phyloP scores from a whole-genome alignment of 2,329 filamentous ascomycete species.

The Phialocephala subalpina region DNA sequence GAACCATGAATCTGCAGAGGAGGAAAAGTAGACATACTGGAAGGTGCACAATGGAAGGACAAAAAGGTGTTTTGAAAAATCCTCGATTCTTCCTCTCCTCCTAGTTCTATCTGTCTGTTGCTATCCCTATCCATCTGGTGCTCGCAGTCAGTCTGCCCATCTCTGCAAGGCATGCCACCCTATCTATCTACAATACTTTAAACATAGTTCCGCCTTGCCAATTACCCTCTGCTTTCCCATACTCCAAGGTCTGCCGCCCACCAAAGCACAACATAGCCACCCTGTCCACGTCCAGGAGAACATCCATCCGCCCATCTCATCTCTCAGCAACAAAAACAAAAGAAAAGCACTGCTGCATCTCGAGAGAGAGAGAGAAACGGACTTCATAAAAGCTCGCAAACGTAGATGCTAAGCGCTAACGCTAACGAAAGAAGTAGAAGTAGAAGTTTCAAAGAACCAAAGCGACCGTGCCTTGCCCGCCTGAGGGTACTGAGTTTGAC shows the following conservation, averaged over 20 bases:
- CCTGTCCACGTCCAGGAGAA: neutral
- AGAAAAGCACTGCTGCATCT: neutral
- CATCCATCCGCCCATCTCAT: neutral
- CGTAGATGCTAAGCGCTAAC: neutral
- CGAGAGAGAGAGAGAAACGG: neutral
- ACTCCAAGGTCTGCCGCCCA: neutral
- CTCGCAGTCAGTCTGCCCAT: no score
- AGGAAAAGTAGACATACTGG: neutral
- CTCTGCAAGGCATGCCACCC: neutral
- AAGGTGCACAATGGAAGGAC: neutral
- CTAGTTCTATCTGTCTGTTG: neutral
- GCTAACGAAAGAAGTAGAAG: neutral
- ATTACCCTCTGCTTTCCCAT: neutral
- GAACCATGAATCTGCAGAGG: no score
- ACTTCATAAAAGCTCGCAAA: neutral
- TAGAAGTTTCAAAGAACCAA: neutral
- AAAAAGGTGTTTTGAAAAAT: neutral
- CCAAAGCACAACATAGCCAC: neutral
- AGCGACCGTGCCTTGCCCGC: conserved; percentile 13
- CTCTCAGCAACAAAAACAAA: neutral
- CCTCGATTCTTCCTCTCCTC: conserved; percentile 2
- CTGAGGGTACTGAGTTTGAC: conserved; percentile 31
- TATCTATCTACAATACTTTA: conserved; percentile 5
- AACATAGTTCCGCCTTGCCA: neutral
- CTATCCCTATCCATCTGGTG: no score